Evolutionary conservation across 495 filamentous ascomycete genomes (phyloP).

Genomic region (Amphirosellinia nigrospora): DNA sequence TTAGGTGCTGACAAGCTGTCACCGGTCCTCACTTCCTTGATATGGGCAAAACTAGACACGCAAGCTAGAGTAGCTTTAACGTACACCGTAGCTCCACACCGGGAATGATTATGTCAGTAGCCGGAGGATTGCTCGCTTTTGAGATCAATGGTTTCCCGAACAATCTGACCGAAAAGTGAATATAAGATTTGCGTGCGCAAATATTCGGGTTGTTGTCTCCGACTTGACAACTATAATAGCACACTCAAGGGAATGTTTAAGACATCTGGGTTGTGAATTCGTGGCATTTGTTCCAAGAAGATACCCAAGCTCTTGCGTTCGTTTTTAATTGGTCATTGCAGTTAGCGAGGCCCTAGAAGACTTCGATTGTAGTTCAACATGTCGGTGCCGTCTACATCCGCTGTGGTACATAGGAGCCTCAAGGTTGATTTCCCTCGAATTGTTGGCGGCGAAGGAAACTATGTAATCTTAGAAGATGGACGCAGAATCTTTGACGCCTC

Average conservation of each 20-base stretch:
- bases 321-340: neutral
- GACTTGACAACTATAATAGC: neutral
- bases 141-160: conserved; percentile 1
- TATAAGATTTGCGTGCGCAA: neutral
- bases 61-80: neutral
- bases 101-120: neutral
- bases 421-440: conserved; percentile 31
- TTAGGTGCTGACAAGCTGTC: neutral
- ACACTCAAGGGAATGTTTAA: neutral
- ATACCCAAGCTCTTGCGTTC: neutral
- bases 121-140: neutral
- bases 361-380: neutral
- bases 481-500: conserved; percentile 68
- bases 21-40: neutral
- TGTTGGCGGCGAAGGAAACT: conserved; percentile 42
- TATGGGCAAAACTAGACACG: neutral
- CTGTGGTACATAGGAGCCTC: conserved; percentile 47
- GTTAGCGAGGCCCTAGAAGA: neutral
- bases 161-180: neutral
- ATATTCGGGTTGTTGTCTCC: neutral
- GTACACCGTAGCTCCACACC: neutral
- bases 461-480: conserved; percentile 60
- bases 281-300: neutral
- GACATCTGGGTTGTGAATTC: neutral
- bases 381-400: conserved; percentile 30